Evolutionary conservation across 441 rosid species (phyloP).

Genomic region (Adansonia grandidieri): DNA sequence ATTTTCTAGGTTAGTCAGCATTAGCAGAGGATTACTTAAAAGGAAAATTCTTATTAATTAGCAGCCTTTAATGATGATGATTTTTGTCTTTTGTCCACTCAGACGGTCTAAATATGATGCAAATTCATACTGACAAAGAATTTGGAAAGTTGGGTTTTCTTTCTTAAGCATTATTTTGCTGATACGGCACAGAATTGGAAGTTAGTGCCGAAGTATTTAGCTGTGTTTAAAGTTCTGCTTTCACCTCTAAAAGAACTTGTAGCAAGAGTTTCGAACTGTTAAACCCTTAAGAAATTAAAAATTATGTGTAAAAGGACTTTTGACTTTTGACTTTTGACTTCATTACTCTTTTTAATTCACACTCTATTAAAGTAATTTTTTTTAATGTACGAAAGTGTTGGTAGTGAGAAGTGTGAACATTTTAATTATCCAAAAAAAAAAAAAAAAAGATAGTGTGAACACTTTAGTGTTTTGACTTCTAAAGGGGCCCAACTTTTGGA

Average conservation of each 20-base stretch:
- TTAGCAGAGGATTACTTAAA: neutral
- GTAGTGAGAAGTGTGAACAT: no score
- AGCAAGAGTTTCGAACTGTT: neutral
- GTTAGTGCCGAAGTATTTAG: neutral
- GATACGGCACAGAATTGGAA: neutral
- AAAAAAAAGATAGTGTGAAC: no score
- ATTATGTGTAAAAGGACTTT: neutral
- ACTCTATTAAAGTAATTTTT: neutral
- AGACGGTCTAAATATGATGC: no score
- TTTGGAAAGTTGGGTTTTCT: neutral
- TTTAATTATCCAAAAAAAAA: no score
- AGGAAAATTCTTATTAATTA: no score
- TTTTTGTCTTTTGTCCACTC: no score
- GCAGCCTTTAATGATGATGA: no score
- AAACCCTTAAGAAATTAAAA: neutral
- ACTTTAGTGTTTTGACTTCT: no score
- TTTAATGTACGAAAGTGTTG: no score
- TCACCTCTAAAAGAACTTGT: neutral
- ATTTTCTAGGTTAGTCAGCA: neutral
- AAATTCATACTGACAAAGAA: neutral
- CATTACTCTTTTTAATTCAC: neutral
- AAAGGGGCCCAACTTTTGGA: no score
- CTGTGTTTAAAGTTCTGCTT: neutral
- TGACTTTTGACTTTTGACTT: conserved; percentile 1
- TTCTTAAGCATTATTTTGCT: neutral